These are phyloP conservation scores for Pseudocercospora vitis DNA, from an alignment of 2,329 filamentous ascomycete genomes.

Conservation along the genomic window DNA sequence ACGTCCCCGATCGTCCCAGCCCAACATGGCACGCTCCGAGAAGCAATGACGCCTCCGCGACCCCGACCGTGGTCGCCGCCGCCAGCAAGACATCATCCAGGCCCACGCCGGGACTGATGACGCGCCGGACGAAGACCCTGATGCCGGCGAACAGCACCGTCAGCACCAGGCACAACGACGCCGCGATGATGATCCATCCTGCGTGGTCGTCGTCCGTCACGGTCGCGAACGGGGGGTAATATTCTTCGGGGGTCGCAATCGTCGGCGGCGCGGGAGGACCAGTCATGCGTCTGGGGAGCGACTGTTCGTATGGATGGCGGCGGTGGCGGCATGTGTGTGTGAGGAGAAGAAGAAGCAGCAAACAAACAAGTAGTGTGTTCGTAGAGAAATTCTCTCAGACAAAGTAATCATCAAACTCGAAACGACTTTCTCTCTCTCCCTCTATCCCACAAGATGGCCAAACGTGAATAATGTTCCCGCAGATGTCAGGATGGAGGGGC, in stretches of 20 bases:
- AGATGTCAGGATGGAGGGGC: no score
- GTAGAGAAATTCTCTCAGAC: no score
- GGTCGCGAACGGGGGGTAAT: conserved; percentile 13
- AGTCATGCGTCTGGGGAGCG: conserved; percentile 5
- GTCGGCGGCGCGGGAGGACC: background rate
- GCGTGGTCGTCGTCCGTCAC: conserved; percentile 17
- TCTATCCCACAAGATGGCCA: no score
- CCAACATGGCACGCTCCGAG: conserved; percentile 14
- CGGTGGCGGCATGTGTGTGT: background rate
- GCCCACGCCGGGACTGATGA: conserved; percentile 12
- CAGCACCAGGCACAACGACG: conserved; percentile 16
- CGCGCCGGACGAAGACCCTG: conserved; percentile 13
- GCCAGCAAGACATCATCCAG: conserved; percentile 17
- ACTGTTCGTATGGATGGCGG: background rate
- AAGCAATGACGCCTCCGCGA: conserved; percentile 11
- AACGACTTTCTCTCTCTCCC: no score
- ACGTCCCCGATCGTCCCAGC: conserved; percentile 12
- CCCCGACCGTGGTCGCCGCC: conserved; percentile 7
- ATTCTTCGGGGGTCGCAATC: conserved; percentile 12
- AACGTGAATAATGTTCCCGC: no score
- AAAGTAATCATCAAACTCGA: no score
- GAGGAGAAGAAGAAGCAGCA: background rate
- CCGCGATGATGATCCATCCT: conserved; percentile 23
- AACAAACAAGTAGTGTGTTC: no score
- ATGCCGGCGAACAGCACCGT: conserved; percentile 13